A percentile compares a stretch with the other conserved stretches of the same genome.
Conservation (phyloP, 768 basidiomycete species). For the Trametes coccinea region DNA sequence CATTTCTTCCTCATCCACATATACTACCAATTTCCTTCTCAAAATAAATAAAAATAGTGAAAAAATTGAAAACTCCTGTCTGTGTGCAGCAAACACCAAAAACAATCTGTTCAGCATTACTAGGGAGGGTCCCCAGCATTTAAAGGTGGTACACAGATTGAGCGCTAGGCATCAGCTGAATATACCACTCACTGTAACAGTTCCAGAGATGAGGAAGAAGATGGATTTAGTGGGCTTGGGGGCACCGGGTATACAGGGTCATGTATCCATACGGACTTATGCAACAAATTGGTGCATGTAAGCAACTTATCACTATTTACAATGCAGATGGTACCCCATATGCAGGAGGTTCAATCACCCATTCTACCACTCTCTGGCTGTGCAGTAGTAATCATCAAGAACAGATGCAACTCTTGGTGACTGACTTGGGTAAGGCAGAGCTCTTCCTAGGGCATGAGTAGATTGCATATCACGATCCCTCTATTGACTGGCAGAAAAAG, state of each 20-base stretch:
- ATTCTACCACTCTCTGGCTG: constrained; percentile 1
- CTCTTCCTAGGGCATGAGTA: constrained; percentile 24
- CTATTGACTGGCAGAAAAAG: constrained; percentile 21
- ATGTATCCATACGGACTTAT: constrained; percentile 20
- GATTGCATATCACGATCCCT: constrained; percentile 24
- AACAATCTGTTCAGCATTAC: constrained; percentile 1
- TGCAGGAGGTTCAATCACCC: constrained; percentile 13
- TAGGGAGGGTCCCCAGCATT: neutral
- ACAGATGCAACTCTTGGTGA: constrained; percentile 8
- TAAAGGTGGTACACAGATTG: constrained; percentile 15
- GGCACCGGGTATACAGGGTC: constrained; percentile 29
- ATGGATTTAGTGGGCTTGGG: constrained; percentile 13
- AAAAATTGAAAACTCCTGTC: neutral
- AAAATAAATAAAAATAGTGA: neutral
- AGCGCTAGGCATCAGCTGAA: constrained; percentile 8
- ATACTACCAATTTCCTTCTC: too few relatives aligned
- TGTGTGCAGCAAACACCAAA: constrained; percentile 7
- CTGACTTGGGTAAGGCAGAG: constrained; percentile 12
- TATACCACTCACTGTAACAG: constrained; percentile 11
- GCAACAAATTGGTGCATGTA: neutral
- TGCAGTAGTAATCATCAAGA: constrained; percentile 17
- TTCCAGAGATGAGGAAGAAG: neutral
- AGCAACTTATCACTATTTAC: constrained; percentile 11
- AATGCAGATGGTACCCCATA: constrained; percentile 21
- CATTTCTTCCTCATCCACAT: too few relatives aligned